A percentile compares a stretch with the other conserved stretches of the same genome.
Evolutionary conservation across 1,284 basidiomycete species (phyloP).

Genomic region (Earliella scabrosa): DNA sequence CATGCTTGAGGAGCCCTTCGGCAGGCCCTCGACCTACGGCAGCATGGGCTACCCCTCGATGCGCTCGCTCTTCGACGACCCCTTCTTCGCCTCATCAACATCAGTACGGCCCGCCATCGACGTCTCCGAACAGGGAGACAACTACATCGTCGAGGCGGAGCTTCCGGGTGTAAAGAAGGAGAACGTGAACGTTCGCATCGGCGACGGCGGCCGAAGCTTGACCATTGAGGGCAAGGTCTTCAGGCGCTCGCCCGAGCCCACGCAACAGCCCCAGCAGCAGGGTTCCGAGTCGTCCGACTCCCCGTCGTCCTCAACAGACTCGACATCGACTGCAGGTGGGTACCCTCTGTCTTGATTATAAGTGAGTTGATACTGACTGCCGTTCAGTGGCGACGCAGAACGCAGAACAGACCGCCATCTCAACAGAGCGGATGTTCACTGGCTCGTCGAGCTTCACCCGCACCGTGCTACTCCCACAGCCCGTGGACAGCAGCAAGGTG

Average conservation of each 20-base stretch:
- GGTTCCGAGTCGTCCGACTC: not conserved
- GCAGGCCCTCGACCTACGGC: constrained; percentile 41
- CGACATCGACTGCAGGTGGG: constrained; percentile 34
- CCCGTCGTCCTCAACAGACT: too few relatives aligned
- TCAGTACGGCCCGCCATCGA: constrained; percentile 60
- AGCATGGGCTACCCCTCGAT: constrained; percentile 32
- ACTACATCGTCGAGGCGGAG: constrained; percentile 75
- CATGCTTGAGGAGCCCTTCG: constrained; percentile 68
- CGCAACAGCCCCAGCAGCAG: constrained; percentile 12
- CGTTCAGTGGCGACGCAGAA: constrained; percentile 33
- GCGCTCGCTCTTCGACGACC: constrained; percentile 51
- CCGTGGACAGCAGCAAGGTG: constrained; percentile 61
- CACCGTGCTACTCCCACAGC: constrained; percentile 70
- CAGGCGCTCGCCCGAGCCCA: constrained; percentile 33
- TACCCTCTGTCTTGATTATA: not conserved
- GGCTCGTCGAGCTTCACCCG: constrained; percentile 62
- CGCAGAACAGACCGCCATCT: constrained; percentile 46
- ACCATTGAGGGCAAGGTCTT: constrained; percentile 70
- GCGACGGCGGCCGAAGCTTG: constrained; percentile 69
- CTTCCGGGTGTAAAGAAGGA: constrained; percentile 81
- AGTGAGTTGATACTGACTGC: constrained; percentile 2
- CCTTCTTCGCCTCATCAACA: constrained; percentile 46
- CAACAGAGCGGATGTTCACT: constrained; percentile 61
- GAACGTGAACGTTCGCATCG: constrained; percentile 70
- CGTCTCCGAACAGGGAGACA: constrained; percentile 64